Evolutionary conservation across 164 flowering plant species (phyloP).

Genomic region (Tetrastigma voinierianum): DNA sequence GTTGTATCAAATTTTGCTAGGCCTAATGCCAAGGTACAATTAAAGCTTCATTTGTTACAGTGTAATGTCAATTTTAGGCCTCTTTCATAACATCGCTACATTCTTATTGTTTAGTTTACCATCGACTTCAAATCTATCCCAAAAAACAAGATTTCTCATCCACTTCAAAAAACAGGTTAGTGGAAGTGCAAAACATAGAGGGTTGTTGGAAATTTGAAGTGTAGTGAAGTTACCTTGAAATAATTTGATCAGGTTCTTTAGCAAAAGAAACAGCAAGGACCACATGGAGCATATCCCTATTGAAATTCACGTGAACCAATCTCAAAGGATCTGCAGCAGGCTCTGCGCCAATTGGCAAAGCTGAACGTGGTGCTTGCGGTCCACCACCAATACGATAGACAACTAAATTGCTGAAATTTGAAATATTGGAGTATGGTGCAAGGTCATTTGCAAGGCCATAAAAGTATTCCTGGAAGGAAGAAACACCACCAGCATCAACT

Average conservation of each 20-base stretch:
- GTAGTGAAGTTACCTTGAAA: conserved; percentile 58
- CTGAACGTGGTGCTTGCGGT: conserved; percentile 98
- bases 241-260: conserved; percentile 80
- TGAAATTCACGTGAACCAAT: conserved; percentile 65
- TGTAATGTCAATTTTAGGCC: no score
- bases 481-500: neutral
- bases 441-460: conserved; percentile 87
- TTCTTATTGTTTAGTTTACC: no score
- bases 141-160: no score
- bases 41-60: no score
- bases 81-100: no score
- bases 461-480: conserved; percentile 78
- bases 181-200: no score
- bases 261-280: conserved; percentile 96
- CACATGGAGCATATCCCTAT: conserved; percentile 70
- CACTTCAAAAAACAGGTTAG: no score
- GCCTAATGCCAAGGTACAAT: no score
- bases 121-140: no score
- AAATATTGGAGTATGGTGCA: conserved; percentile 78
- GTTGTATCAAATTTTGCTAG: no score
- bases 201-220: no score
- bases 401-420: conserved; percentile 71
- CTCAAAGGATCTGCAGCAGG: conserved; percentile 89
- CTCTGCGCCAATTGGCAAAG: conserved; percentile 88
- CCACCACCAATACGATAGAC: conserved; percentile 90